phyloP scores from a whole-genome alignment of 2,329 filamentous ascomycete genomes.

The Diplodia corticola region DNA sequence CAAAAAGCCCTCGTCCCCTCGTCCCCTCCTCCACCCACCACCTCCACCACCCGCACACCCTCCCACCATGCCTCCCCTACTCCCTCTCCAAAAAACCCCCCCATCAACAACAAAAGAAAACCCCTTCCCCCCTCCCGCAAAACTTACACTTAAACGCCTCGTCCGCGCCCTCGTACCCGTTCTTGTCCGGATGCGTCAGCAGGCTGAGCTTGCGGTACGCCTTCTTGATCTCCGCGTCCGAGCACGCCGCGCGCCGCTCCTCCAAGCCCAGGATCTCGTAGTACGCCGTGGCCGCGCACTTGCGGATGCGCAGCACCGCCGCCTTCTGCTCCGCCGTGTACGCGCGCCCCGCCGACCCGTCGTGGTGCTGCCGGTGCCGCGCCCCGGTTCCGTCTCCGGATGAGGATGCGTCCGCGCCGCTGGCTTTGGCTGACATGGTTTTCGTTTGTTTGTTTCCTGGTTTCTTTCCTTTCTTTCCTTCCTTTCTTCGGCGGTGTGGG shows the following conservation, averaged over 20 bases:
- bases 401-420: constrained; percentile 42
- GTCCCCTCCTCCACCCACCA: neutral
- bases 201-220: constrained; percentile 93
- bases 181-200: constrained; percentile 97
- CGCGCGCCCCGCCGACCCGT: constrained; percentile 72
- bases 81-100: neutral
- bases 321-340: constrained; percentile 90
- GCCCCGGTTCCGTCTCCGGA: constrained; percentile 43
- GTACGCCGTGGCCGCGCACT: constrained; percentile 82
- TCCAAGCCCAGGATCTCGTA: constrained; percentile 89
- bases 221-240: constrained; percentile 91
- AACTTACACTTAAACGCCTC: constrained; percentile 89
- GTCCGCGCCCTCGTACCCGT: constrained; percentile 90
- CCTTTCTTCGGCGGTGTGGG: no score
- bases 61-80: neutral
- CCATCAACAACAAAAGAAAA: no score
- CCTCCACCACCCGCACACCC: neutral
- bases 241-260: constrained; percentile 62
- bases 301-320: constrained; percentile 83
- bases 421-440: constrained; percentile 46
- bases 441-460: neutral
- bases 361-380: constrained; percentile 65
- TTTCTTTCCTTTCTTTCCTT: no score
- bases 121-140: no score
- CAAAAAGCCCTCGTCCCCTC: neutral